A percentile compares a stretch with the other conserved stretches of the same genome.
Conservation (phyloP, 164 flowering plant genomes). For the Cinnamomum chago region DNA sequence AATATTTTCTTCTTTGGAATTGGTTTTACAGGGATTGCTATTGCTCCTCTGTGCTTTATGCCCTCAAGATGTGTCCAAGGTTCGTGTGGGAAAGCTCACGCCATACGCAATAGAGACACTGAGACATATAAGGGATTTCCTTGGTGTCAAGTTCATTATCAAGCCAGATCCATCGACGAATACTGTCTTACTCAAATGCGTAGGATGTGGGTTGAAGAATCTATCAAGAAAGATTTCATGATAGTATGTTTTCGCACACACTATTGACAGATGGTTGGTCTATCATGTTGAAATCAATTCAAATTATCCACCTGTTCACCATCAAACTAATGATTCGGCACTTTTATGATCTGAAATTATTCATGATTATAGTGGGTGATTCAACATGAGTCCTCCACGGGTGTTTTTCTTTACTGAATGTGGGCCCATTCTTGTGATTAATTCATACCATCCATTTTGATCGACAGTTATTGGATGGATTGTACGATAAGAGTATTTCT, state of each 20-base stretch:
- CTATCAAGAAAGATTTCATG: conserved; percentile 65
- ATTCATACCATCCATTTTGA: too few species aligned
- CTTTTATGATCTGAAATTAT: too few species aligned
- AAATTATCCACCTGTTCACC: too few species aligned
- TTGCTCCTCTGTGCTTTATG: conserved; percentile 86
- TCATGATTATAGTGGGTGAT: too few species aligned
- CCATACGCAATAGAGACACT: conserved; percentile 81
- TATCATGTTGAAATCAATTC: too few species aligned
- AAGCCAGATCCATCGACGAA: conserved; percentile 69
- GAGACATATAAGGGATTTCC: conserved; percentile 71
- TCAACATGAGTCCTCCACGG: too few species aligned
- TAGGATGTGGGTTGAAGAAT: conserved; percentile 80
- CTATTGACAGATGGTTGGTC: too few species aligned
- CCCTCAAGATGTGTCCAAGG: conserved; percentile 78
- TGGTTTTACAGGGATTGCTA: conserved; percentile 58
- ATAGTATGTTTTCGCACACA: conserved; percentile 2
- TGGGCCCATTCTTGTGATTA: too few species aligned
- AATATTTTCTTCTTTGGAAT: conserved; percentile 2
- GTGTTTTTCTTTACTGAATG: too few species aligned
- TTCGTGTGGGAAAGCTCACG: conserved; percentile 85
- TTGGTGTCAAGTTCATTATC: conserved; percentile 63
- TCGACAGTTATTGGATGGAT: too few species aligned
- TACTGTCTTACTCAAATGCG: conserved; percentile 66
- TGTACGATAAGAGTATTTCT: too few species aligned
- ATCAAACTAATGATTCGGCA: too few species aligned